Conservation (phyloP, 495 filamentous ascomycete species). For the Trypethelium eluteriae region DNA sequence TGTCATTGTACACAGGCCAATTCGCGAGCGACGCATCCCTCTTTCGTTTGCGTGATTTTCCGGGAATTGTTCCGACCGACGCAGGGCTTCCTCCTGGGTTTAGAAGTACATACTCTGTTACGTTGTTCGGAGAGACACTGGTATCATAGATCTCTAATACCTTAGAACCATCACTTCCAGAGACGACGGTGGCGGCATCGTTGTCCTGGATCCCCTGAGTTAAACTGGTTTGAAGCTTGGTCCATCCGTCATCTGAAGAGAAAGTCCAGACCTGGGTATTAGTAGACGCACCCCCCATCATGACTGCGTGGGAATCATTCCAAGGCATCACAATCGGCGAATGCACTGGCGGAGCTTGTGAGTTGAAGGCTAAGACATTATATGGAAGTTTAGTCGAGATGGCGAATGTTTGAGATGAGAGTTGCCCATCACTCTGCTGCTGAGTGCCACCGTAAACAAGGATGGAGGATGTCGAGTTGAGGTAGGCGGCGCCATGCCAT, state of each 20-base stretch:
- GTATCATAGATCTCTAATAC: slow-evolving; percentile 77
- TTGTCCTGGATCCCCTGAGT: slow-evolving; percentile 47
- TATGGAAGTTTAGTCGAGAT: slow-evolving; percentile 58
- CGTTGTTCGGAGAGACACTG: slow-evolving; percentile 64
- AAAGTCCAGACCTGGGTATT: slow-evolving; percentile 66
- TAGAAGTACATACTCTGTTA: slow-evolving; percentile 58
- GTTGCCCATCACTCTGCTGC: slow-evolving; percentile 38
- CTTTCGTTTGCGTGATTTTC: slow-evolving; percentile 36
- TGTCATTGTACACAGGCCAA: slow-evolving; percentile 73
- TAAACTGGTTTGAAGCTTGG: slow-evolving; percentile 52
- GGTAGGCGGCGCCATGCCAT: slow-evolving; percentile 67
- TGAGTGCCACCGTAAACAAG: slow-evolving; percentile 74
- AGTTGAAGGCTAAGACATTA: slow-evolving; percentile 43
- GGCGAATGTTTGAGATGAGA: slow-evolving; percentile 68
- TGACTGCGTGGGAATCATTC: slow-evolving; percentile 60
- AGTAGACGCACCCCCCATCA: slow-evolving; percentile 63
- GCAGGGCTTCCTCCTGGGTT: slow-evolving; percentile 40
- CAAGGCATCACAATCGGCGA: slow-evolving; percentile 69
- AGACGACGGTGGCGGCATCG: slow-evolving; percentile 55
- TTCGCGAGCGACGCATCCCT: slow-evolving; percentile 46
- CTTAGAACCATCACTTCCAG: slow-evolving; percentile 70
- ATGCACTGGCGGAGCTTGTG: slow-evolving; percentile 53
- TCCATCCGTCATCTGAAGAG: slow-evolving; percentile 52
- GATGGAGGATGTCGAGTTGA: slow-evolving; percentile 62
- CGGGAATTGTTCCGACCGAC: slow-evolving; percentile 35